A percentile compares a stretch with the other conserved stretches of the same genome.
phyloP scores from a whole-genome alignment of 306 rosid genomes.

The Chamaecrista fasciculata region DNA sequence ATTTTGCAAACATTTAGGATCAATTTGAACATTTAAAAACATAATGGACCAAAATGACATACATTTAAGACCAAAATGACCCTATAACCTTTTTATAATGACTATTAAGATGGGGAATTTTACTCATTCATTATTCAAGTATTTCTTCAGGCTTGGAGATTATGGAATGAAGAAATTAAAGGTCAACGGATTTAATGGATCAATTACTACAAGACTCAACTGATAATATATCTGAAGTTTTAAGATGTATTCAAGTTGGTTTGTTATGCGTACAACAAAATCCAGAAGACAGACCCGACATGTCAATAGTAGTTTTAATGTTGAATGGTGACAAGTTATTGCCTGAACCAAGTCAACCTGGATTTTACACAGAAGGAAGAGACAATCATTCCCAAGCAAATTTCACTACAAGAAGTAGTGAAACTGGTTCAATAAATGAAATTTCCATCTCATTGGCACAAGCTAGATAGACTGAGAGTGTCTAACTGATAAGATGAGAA shows the following conservation, averaged over 20 bases:
- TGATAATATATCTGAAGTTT: background rate
- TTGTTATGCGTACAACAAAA: too few species aligned
- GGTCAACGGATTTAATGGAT: constrained; percentile 23
- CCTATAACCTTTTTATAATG: too few species aligned
- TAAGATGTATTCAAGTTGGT: constrained; percentile 14
- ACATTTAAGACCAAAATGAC: too few species aligned
- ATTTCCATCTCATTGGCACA: background rate
- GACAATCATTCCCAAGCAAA: background rate
- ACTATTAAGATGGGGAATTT: background rate
- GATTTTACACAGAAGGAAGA: constrained; percentile 4
- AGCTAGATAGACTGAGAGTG: background rate
- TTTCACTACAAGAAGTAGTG: too few species aligned
- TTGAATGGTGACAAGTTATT: constrained; percentile 27
- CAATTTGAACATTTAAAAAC: too few species aligned
- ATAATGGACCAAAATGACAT: too few species aligned
- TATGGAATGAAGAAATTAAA: constrained; percentile 35
- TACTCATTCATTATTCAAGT: background rate
- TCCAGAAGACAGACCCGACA: too few species aligned
- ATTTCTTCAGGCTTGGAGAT: constrained; percentile 29
- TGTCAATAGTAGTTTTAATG: constrained; percentile 25
- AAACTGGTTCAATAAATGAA: background rate
- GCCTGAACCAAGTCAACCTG: constrained; percentile 15
- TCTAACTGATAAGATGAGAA: too few species aligned
- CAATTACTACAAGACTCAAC: background rate
- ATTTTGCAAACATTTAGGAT: too few species aligned